Evolutionary conservation across 2,329 filamentous ascomycete genomes (phyloP).

Genomic region (Fusarium paranaense): DNA sequence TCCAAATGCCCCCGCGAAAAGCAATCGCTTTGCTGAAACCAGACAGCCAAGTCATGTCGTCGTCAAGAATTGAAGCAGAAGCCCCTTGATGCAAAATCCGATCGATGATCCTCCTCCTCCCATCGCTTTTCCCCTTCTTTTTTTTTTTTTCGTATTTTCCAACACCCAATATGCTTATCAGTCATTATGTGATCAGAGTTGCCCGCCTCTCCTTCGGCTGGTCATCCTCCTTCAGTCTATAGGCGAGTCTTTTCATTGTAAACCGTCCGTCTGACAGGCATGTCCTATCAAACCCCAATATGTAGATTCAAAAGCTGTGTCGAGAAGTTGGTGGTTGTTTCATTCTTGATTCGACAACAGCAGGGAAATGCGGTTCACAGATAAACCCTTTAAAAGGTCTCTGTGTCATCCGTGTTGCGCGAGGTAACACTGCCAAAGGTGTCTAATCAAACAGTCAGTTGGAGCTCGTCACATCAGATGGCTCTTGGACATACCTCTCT

Average conservation of each 20-base stretch:
- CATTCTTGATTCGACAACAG: conserved; percentile 13
- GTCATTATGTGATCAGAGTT: conserved; percentile 29
- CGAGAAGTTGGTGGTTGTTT: conserved; percentile 7
- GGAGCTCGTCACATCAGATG: not conserved
- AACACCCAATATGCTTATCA: conserved; percentile 13
- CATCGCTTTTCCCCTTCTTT: conserved; percentile 1
- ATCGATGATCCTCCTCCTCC: conserved; percentile 19
- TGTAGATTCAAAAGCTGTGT: conserved; percentile 7
- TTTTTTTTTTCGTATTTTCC: conserved; percentile 32
- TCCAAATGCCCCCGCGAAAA: conserved; percentile 34
- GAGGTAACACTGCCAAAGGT: conserved; percentile 51
- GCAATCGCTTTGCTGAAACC: conserved; percentile 45
- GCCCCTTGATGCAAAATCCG: conserved; percentile 31
- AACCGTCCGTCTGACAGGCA: conserved; percentile 19
- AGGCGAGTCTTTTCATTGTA: conserved; percentile 23
- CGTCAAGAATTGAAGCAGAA: conserved; percentile 44
- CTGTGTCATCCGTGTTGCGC: conserved; percentile 52
- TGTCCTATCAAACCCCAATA: conserved; percentile 6
- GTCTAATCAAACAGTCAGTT: conserved; percentile 44
- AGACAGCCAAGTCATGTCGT: conserved; percentile 48
- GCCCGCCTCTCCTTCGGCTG: conserved; percentile 17
- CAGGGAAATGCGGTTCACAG: conserved; percentile 7
- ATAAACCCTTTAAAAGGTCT: conserved; percentile 47
- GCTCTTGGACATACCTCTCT: conserved; percentile 62
- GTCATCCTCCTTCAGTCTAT: conserved; percentile 33